Evolutionary conservation across 345 rosid genomes (phyloP), one percentile per base, ranked within the genome.

Genomic region (Eucalyptus camaldulensis): DNA sequence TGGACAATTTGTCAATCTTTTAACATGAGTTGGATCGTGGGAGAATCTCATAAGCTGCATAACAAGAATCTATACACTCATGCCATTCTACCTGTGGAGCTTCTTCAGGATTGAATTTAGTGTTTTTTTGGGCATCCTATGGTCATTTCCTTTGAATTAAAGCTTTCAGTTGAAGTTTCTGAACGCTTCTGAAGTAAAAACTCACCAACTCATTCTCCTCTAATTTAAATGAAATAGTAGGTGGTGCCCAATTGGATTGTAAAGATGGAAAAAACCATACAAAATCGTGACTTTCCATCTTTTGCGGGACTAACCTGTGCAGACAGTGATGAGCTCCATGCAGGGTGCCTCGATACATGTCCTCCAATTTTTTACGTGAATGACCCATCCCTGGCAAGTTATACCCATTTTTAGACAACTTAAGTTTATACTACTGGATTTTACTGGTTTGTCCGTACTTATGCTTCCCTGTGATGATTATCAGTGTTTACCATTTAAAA

Each of bases 341-440:
- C 99, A 67, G 95, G 95, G 67, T 97, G 99, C 94, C 91, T 97
- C 91, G 99, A 97, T 94, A 95, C 99, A 54, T 89, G 91, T 88
- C 99, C 99, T 51, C 98, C 99, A 49, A 96, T 97, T 93, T 96
- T 96, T 92, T 97, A 97, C 92, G 95, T 96, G 99, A 97, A 95
- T 91, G 97, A 96, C 92, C 93, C 99, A 87, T 97, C 99, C 88
- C 92, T 96, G 97, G 99, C 90, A 88, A 94, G 92, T 90, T 49
- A 60, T 37, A 21, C 83, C 27, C 43, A 37, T 37, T 37, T 76
- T 76, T 10, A 37, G 83, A 40, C 27, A 37, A 76, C 15, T 76
- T 37, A 10, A 76, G 45, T 76, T 76, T 25, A 37, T 21, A 6
- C 14, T 6, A 37, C 81, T 76, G 13, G 47, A 19, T 76, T 76